Base-by-base conservation (phyloP, 192 early-diverging fungal genomes). In the Thamnidium elegans region DNA sequence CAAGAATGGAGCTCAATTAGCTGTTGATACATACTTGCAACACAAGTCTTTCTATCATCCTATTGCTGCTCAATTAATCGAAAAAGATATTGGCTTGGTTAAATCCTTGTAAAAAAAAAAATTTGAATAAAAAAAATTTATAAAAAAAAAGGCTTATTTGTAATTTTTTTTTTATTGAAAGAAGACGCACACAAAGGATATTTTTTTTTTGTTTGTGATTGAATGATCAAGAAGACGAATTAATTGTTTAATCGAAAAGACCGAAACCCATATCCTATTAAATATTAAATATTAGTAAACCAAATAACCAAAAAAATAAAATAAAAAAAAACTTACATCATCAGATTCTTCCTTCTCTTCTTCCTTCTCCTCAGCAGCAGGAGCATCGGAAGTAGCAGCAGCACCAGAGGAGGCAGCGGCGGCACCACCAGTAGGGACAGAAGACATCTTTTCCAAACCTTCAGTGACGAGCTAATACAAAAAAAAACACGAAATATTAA, bases 351-450 rank as follows among this genome's bases (percentile, higher is more conserved):
- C 94, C 72, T 96, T 90, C 69, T 84, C 87, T 78, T 93, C 92
- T 81, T 92, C 92, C 84, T 92, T 89, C 70, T 86, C 84, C 70
- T 90, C 88, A 76, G 88, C 87, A 23, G 63, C 55, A 66, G 45
- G 47, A 39, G 60, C 74, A 70, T 43, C 58, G 21, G 62, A 39
- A 64, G 75, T 63, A 36, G 62, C 69, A 30, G 64, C 78, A 61
- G 73, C 84, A 36, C 70, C 85, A 58, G 74, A 86, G 58, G 83
- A 89, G 63, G 81, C 90, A 66, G 80, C 85, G 65, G 85, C 72
- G 77, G 85, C 93, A 80, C 93, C 95, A 84, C 92, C 96, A 71
- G 94, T 67, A 71, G 95, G 95, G 63, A 99, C 89, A 69, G 95
- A 91, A 58, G 94, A 82, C 62, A 99, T 86, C 90, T 99, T 99